Base-by-base conservation (phyloP, 2,329 filamentous ascomycete genomes). In the Metarhizium robertsii region DNA sequence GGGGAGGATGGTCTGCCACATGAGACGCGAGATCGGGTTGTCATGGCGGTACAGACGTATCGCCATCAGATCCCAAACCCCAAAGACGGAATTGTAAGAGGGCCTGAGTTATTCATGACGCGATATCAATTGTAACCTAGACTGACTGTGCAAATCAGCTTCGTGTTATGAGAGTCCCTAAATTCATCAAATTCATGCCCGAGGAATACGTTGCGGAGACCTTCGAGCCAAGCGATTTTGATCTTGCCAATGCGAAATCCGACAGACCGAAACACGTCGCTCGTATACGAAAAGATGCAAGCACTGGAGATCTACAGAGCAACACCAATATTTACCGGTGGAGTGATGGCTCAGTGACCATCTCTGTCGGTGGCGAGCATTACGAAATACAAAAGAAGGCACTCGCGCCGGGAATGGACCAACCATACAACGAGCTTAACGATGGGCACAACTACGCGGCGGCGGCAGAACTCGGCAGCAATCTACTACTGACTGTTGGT, bases 361-460 rank as follows among this genome's bases (percentile, higher is more conserved):
- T 92, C 29, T 82, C 86, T n/a, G 76, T 92, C 29, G 88, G 87
- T 14, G 84, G 83, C 57, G 83, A 85, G 60, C 88, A 92, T 64
- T 92, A 86, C 73, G 86, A 90, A 64, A 79, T 92, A 49, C 79
- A 84, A 59, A 84, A 81, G 62, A 90, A 89, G 70, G 72, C 77
- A 29, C 80, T 91, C 50, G 87, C 86, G 2, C 86, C 87, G 2
- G 73, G 78, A 2, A 73, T 71, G 13, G 72, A 76, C 63, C 80
- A 84, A 63, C 75, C 79, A 2, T 87, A 88, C 73, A 75, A 84
- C 58, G 80, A 85, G 62, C 75, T 83, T 32, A 80, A 86, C 58
- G 88, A 92, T 62, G 82, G 85, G 6, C 87, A 89, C 68, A 88
- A 86, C 62, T 92, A 92, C 64, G 81, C 89, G 7, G 85, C 85